Conservation (phyloP, 805 yeast genomes). For the Candida sithepensis region DNA sequence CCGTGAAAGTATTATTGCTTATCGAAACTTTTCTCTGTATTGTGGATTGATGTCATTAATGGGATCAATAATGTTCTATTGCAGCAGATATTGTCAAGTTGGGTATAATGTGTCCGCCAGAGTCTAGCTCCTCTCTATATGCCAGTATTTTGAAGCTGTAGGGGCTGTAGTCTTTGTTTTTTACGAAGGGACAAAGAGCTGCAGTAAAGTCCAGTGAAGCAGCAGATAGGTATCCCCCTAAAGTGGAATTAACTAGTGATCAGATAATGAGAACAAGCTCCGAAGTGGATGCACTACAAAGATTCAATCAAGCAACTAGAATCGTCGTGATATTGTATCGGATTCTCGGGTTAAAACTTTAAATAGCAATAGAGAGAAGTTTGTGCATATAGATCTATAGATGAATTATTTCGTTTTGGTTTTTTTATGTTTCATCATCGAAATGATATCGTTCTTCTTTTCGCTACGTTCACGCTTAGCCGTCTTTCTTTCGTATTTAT, state of each 20-base stretch:
- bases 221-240: too few species aligned
- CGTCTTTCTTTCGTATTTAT: slow-evolving; percentile 59
- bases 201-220: too few species aligned
- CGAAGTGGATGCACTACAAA: too few species aligned
- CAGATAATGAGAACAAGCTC: too few species aligned
- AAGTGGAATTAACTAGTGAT: too few species aligned
- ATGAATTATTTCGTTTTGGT: slow-evolving; percentile 10
- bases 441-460: slow-evolving; percentile 18
- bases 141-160: not conserved
- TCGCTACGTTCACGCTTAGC: slow-evolving; percentile 23
- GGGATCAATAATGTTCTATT: slow-evolving; percentile 36
- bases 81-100: slow-evolving; percentile 40
- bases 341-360: too few species aligned
- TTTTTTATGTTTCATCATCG: slow-evolving; percentile 22
- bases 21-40: slow-evolving; percentile 42
- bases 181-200: too few species aligned
- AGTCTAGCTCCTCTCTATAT: slow-evolving; percentile 1
- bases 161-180: too few species aligned
- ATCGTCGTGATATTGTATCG: too few species aligned
- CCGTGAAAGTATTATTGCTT: slow-evolving; percentile 24
- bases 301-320: too few species aligned
- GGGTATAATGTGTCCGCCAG: slow-evolving; percentile 34
- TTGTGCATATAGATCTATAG: not conserved
- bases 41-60: slow-evolving; percentile 38
- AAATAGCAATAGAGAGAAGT: not conserved